A percentile compares a stretch with the other conserved stretches of the same genome.
Evolutionary conservation across 2,329 filamentous ascomycete genomes (phyloP).

Genomic region (Xylariaceae sp.): DNA sequence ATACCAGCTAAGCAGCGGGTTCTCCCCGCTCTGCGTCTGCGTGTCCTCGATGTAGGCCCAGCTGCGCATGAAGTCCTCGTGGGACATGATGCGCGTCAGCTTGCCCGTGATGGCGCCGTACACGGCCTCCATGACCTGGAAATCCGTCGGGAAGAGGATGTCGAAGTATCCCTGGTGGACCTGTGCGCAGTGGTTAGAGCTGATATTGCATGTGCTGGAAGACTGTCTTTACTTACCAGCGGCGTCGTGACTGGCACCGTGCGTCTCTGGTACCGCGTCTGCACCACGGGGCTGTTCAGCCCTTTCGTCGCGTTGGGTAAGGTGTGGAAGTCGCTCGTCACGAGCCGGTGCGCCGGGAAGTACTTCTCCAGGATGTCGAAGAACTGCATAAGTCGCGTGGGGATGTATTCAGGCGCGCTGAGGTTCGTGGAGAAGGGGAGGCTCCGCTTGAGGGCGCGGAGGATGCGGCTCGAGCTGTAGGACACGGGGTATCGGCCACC

Average conservation of each 20-base stretch:
- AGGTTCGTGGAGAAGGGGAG: slow-evolving; percentile 73
- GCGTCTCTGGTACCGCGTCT: slow-evolving; percentile 82
- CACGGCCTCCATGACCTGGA: slow-evolving; percentile 81
- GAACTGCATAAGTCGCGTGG: slow-evolving; percentile 92
- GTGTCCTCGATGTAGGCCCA: slow-evolving; percentile 93
- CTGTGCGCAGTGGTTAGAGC: slow-evolving; percentile 40
- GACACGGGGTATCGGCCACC: slow-evolving; percentile 60
- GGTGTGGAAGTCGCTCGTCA: slow-evolving; percentile 86
- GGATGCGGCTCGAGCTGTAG: slow-evolving; percentile 48
- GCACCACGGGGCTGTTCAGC: slow-evolving; percentile 89
- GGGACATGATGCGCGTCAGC: slow-evolving; percentile 76
- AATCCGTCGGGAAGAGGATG: slow-evolving; percentile 96
- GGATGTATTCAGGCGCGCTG: slow-evolving; percentile 84
- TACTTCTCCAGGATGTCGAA: slow-evolving; percentile 84
- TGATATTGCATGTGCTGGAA: background rate
- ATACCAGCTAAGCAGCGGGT: slow-evolving; percentile 88
- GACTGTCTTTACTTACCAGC: slow-evolving; percentile 57
- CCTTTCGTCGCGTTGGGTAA: slow-evolving; percentile 80
- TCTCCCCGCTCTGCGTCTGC: slow-evolving; percentile 83
- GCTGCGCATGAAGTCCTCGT: slow-evolving; percentile 83
- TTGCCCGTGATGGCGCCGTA: slow-evolving; percentile 93
- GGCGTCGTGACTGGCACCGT: slow-evolving; percentile 90
- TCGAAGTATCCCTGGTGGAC: slow-evolving; percentile 99
- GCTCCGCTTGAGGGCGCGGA: slow-evolving; percentile 58
- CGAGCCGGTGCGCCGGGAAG: slow-evolving; percentile 84